A percentile compares a stretch with the other conserved stretches of the same genome.
These are phyloP conservation scores for Asterionellopsis glacialis DNA, from an alignment of 108 stramenopile species.

Conservation along the genomic window DNA sequence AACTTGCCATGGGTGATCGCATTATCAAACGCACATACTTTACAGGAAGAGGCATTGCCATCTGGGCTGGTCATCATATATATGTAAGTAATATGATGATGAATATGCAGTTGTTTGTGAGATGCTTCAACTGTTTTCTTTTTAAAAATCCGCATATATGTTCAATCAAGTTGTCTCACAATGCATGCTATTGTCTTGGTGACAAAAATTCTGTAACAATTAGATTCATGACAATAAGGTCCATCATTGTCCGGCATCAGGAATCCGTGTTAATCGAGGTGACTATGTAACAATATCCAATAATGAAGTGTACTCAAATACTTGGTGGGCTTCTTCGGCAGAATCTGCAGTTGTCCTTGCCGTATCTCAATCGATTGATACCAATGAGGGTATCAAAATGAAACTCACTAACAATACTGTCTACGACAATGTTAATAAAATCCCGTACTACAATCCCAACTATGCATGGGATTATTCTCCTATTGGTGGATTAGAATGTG, in stretches of 20 bases:
- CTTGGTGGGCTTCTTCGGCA: constrained; percentile 17
- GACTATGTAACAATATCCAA: constrained; percentile 20
- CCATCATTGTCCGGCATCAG: constrained; percentile 16
- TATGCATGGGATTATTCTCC: constrained; percentile 23
- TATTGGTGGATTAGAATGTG: constrained; percentile 12
- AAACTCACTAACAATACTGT: constrained; percentile 12
- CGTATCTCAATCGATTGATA: constrained; percentile 10
- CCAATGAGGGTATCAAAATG: constrained; percentile 16
- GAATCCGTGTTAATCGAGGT: constrained; percentile 17
- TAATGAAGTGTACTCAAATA: constrained; percentile 21
- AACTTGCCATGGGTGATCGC: constrained; percentile 9
- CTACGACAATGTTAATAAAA: constrained; percentile 23
- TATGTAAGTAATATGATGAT: not conserved
- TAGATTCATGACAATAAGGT: constrained; percentile 14
- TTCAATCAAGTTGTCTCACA: no score
- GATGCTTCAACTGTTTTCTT: no score
- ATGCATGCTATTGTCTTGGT: no score
- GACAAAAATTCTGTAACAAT: no score
- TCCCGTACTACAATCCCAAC: constrained; percentile 26
- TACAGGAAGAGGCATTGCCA: constrained; percentile 20
- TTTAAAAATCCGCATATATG: no score
- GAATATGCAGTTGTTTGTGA: no score
- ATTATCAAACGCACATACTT: constrained; percentile 3
- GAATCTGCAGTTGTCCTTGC: constrained; percentile 22
- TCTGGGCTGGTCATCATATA: constrained; percentile 19